These are phyloP conservation scores for Cyberlindnera veronae DNA, from an alignment of 805 yeast species.

Conservation along the genomic window DNA sequence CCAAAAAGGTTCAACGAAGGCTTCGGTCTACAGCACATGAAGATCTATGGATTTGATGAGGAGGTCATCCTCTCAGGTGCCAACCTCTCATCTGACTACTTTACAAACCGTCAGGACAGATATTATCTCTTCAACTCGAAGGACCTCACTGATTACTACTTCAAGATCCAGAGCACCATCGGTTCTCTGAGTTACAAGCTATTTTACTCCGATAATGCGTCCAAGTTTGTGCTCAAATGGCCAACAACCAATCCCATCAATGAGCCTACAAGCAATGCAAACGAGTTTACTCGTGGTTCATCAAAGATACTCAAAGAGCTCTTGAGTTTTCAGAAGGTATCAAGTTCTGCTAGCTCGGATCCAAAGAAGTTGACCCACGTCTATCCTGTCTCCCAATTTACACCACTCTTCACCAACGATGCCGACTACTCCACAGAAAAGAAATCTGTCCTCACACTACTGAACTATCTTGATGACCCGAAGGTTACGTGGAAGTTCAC, in stretches of 20 bases:
- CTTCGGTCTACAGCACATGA: constrained; percentile 94
- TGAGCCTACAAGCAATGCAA: constrained; percentile 59
- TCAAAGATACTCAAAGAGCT: constrained; percentile 56
- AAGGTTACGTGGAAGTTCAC: constrained; percentile 78
- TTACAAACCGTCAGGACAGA: constrained; percentile 92
- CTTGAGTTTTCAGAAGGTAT: constrained; percentile 38
- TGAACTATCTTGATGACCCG: constrained; percentile 54
- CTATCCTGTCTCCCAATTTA: constrained; percentile 88
- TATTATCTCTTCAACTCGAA: constrained; percentile 68
- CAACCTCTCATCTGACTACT: constrained; percentile 85
- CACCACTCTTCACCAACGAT: constrained; percentile 66
- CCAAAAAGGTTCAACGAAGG: constrained; percentile 91
- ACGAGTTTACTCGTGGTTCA: constrained; percentile 52
- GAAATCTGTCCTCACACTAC: constrained; percentile 57
- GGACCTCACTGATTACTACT: constrained; percentile 68
- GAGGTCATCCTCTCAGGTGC: constrained; percentile 90
- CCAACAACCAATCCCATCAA: constrained; percentile 61
- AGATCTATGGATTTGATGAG: constrained; percentile 90
- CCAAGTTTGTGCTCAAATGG: constrained; percentile 66
- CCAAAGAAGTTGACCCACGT: constrained; percentile 54
- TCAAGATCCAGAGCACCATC: constrained; percentile 62
- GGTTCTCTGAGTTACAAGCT: constrained; percentile 70
- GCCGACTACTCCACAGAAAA: constrained; percentile 79
- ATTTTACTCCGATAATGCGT: constrained; percentile 38
- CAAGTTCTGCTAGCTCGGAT: constrained; percentile 17